Conservation (phyloP, 345 rosid species). For the Boechera retrofracta region DNA sequence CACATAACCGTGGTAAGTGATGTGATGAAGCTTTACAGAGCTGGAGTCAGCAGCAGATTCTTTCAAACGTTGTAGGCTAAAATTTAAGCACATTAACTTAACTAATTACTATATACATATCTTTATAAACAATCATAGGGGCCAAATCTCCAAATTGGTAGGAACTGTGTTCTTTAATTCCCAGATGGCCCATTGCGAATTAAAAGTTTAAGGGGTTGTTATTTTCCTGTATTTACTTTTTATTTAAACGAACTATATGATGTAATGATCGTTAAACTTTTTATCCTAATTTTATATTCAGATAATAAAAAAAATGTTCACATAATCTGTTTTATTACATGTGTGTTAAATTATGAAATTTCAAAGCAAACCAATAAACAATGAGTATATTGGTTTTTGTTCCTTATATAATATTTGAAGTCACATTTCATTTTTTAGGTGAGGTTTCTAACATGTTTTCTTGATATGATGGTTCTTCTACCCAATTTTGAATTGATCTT, state of each 20-base stretch:
- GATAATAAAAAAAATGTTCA: too few relatives aligned
- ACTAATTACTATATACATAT: not conserved
- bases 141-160: not conserved
- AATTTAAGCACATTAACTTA: not conserved
- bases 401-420: too few relatives aligned
- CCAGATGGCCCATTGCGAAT: not conserved
- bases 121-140: not conserved
- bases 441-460: not conserved
- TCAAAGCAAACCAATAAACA: not conserved
- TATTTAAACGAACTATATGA: not conserved
- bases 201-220: not conserved
- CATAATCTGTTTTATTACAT: too few relatives aligned
- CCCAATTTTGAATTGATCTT: too few relatives aligned
- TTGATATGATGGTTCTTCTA: too few relatives aligned
- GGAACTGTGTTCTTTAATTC: not conserved
- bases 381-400: not conserved
- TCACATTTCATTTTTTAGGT: too few relatives aligned
- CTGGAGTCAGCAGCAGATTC: constrained; percentile 79
- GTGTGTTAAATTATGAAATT: not conserved
- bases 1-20: constrained; percentile 55
- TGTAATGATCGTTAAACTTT: not conserved
- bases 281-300: too few relatives aligned
- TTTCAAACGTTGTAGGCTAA: constrained; percentile 48
- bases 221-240: not conserved
- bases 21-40: constrained; percentile 71